phyloP scores from a whole-genome alignment of 2,329 filamentous ascomycete genomes.

The Myriosclerotinia scirpicola region DNA sequence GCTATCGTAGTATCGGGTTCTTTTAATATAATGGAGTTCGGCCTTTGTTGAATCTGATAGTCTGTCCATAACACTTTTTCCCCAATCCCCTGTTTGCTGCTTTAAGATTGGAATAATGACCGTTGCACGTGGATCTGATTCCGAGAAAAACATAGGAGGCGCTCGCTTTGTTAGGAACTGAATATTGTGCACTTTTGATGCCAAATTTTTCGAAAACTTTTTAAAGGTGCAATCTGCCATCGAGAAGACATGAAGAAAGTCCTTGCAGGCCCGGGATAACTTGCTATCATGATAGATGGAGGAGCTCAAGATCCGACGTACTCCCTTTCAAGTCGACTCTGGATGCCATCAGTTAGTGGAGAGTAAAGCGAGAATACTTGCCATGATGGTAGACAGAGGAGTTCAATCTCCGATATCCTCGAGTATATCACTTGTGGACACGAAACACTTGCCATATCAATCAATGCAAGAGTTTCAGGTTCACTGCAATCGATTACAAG shows the following conservation, averaged over 20 bases:
- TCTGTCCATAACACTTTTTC: neutral
- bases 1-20: neutral
- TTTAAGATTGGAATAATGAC: neutral
- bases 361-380: neutral
- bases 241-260: neutral
- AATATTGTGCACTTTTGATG: neutral
- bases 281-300: neutral
- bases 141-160: neutral
- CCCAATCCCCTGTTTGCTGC: neutral
- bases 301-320: neutral
- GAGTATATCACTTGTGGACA: neutral
- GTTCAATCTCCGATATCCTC: neutral
- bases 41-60: neutral
- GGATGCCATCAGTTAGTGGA: neutral
- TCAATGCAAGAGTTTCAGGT: neutral
- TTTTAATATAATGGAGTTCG: neutral
- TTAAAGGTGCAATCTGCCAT: neutral
- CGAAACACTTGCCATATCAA: neutral
- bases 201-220: neutral
- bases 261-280: neutral
- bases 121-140: neutral
- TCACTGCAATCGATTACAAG: neutral
- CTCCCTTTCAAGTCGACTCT: neutral
- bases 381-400: neutral
- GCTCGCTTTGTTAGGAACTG: neutral